Base-by-base conservation (phyloP, 2,329 filamentous ascomycete species). In the Hymenoscyphus repandus region DNA sequence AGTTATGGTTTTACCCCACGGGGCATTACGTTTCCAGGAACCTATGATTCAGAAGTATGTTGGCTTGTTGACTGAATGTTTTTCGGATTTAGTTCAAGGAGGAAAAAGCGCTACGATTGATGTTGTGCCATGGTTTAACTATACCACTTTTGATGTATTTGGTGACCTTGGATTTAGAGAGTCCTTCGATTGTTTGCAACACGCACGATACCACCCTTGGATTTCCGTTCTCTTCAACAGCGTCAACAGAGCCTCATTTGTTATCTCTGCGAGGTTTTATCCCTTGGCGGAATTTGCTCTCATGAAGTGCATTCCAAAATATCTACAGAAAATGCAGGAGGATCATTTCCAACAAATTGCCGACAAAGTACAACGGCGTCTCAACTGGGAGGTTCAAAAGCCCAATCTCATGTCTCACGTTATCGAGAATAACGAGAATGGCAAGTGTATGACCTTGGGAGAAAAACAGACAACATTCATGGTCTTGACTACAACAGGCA, bases 111-210 rank as follows among this genome's bases (percentile, higher is more conserved):
- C n/a, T 31, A 45, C 17, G 4, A 38, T 58, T 18, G 54, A 60
- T 41, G 61, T 69, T 54, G 60, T 55, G 7, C 55, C 62, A 41
- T 70, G 68, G 68, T 65, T 58, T 47, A 66, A 68, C 45, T 68
- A 62, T 53, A 51, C 62, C 1, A 62, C 68, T 3, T 70, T 71
- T 54, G 69, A 70, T 55, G 59, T 70, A 27, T 63, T 70, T 37
- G 70, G 70, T n/a, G 71, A 74, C 50, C 63, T 75, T 31, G 66
- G 70, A 0, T 75, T 73, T 53, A 71, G 69, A 2, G 67, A 71
- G 45, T 65, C 68, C 1, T 72, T 71, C 56, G 60, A 60, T 10
- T 64, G 60, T 47, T 50, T 70, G 12, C 49, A 64, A 34, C 52
- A 55, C 43, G 62, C 63, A 55, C 37, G 20, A 39, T 60, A 53